A percentile compares a stretch with the other conserved stretches of the same genome.
Conservation (phyloP, 345 rosid genomes). For the Physaria fendleri region DNA sequence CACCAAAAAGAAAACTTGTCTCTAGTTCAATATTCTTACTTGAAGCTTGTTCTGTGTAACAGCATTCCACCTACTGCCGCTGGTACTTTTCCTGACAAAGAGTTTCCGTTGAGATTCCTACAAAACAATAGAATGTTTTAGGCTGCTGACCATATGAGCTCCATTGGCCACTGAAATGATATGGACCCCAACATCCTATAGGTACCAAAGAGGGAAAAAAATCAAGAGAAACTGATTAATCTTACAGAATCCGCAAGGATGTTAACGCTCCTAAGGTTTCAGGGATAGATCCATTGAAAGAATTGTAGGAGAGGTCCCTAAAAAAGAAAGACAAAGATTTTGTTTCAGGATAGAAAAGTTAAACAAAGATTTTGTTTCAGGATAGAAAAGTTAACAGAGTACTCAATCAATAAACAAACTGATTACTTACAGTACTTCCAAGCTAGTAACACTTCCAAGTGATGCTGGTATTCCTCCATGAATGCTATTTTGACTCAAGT, state of each 20-base stretch:
- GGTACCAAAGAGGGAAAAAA: not conserved
- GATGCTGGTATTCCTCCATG: slow-evolving; percentile 69
- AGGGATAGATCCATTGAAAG: slow-evolving; percentile 82
- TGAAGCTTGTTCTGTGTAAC: slow-evolving; percentile 89
- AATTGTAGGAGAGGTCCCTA: slow-evolving; percentile 95
- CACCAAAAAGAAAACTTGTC: not conserved
- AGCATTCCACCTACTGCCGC: slow-evolving; percentile 88
- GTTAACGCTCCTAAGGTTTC: slow-evolving; percentile 79
- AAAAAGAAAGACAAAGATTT: slow-evolving; percentile 13
- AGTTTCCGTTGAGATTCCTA: slow-evolving; percentile 93
- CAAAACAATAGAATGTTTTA: slow-evolving; percentile 13
- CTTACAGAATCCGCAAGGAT: slow-evolving; percentile 75
- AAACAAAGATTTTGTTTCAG: not conserved
- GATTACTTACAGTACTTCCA: slow-evolving; percentile 69
- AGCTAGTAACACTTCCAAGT: slow-evolving; percentile 56
- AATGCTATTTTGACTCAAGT: slow-evolving; percentile 78
- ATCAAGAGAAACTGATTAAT: not conserved
- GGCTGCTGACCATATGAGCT: not conserved
- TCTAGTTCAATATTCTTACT: slow-evolving; percentile 44
- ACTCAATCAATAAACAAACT: not conserved
- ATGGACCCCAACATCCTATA: no score
- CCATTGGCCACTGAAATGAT: not conserved
- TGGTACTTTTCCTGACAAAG: slow-evolving; percentile 81
- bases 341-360: not conserved
- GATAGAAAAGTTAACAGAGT: not conserved